Evolutionary conservation across 2,329 filamentous ascomycete genomes (phyloP), one percentile per base, ranked within the genome.

Genomic region (Fonsecaea nubica): DNA sequence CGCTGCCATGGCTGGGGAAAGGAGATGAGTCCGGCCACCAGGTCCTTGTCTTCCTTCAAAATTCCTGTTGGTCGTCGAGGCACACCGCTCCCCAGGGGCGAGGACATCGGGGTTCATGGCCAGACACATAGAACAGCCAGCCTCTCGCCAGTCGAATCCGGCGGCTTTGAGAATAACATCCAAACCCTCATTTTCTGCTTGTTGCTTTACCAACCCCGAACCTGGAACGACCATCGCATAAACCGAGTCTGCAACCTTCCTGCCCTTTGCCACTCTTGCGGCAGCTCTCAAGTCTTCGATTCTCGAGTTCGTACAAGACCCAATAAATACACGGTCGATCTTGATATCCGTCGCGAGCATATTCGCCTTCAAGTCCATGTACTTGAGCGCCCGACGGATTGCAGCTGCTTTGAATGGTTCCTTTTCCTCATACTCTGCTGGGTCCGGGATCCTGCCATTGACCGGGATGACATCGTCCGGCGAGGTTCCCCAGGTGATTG

Each of bases 81-180:
- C 94, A 77, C 95, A 98, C 75, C 94, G 89, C 82, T 99, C 94
- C 78, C 90, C 87, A 61, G 94, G 93, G 2, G 92, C 88, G 54
- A 98, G 86, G 70, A 99, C 97, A 78, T 99, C 94, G 0, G 95
- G 94, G 83, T 99, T 99, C 94, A 99, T 99, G 77, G 94, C 94
- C 63, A 99, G 86, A 77, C 95, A 98, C 95, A 99, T 99, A 69
- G 92, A 96, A 86, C 94, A 99, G 58, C 94, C 94, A 72, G 94
- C 94, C 83, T 99, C 94, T 77, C 94, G 89, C 94, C 94, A 98
- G 79, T 98, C 94, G 72, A 98, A 98, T 4, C 95, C 95, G 58
- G 95, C 93, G 69, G 96, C 92, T 12, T 82, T 76, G 80, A 99
- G 98, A 76, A 97, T 91, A 83, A 92, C 92, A 80, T 98, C 92